Percentiles rank a stretch among this genome's conserved stretches.
Conservation (phyloP, 2,329 filamentous ascomycete genomes). For the Cyphellophora europaea region DNA sequence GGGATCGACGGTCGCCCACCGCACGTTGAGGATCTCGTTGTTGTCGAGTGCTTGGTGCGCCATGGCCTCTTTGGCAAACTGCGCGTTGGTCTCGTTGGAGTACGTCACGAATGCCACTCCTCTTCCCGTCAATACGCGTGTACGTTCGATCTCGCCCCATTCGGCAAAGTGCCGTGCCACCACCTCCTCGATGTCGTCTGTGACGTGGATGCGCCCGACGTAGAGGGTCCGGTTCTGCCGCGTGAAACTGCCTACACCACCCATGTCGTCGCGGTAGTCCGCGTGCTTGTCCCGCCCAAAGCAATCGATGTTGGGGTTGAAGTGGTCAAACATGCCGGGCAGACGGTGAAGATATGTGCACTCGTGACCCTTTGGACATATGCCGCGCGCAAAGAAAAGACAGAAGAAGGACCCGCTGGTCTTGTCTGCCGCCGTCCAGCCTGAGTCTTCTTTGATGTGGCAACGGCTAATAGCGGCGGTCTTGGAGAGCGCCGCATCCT, state of each 20-base stretch:
- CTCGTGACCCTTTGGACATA: slow-evolving; percentile 77
- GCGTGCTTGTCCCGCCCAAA: slow-evolving; percentile 89
- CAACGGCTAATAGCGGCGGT: slow-evolving; percentile 76
- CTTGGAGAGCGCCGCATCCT: slow-evolving; percentile 81
- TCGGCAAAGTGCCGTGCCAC: slow-evolving; percentile 92
- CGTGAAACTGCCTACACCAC: slow-evolving; percentile 88
- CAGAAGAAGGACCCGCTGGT: slow-evolving; percentile 76
- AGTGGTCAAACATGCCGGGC: slow-evolving; percentile 77
- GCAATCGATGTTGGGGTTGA: slow-evolving; percentile 89
- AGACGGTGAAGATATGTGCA: slow-evolving; percentile 91
- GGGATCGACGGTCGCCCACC: slow-evolving; percentile 94
- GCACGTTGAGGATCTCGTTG: slow-evolving; percentile 84
- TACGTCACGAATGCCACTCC: slow-evolving; percentile 97
- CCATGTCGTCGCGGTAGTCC: slow-evolving; percentile 96
- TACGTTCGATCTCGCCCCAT: slow-evolving; percentile 87
- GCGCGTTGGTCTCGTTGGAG: slow-evolving; percentile 75
- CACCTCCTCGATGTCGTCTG: slow-evolving; percentile 93
- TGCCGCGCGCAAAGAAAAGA: slow-evolving; percentile 76
- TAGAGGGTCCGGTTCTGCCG: slow-evolving; percentile 91
- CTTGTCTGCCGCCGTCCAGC: slow-evolving; percentile 69
- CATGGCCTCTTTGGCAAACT: slow-evolving; percentile 94
- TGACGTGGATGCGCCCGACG: slow-evolving; percentile 86
- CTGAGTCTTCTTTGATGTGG: slow-evolving; percentile 70
- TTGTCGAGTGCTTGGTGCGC: slow-evolving; percentile 87
- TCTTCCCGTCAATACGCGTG: slow-evolving; percentile 74